Base-by-base conservation (phyloP, 768 basidiomycete species). In the Boletales sp. region DNA sequence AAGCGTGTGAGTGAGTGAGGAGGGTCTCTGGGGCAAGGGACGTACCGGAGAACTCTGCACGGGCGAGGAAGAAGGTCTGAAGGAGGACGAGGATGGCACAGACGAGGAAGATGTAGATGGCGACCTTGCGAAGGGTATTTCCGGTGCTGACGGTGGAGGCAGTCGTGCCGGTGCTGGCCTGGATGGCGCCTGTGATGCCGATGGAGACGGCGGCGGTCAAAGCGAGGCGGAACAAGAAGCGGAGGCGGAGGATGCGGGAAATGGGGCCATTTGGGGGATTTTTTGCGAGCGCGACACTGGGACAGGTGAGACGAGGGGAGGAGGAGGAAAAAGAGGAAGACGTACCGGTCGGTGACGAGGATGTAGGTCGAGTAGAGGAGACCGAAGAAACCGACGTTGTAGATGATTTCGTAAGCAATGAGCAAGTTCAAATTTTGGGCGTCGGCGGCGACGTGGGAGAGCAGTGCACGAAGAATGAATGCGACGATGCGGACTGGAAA, bases 321-420 rank as follows among this genome's bases (percentile, higher is more conserved):
- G 15, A 6, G 8, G 11, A 28, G 9, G n/a, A 12, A 15, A 12
- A 1, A 0, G 8, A 1, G 3, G 25, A 12, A 30, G 13, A 55
- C 68, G n/a, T 40, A 72, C 69, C 66, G 61, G 17, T 62, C 61
- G 2, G 56, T 44, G 47, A 64, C 56, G 33, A 72, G 64, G 40
- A 53, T 57, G 21, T 67, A 69, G 3, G 62, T 60, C 0, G 66
- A 71, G 55, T 61, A 63, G 40, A 63, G 46, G 1, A 64, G 11
- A 41, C 62, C 55, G 31, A 68, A 72, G 63, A 72, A 70, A 28
- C 68, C 69, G 1, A 56, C 58, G 53, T 64, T 69, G 57, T 71
- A 71, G 15, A 72, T 36, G 48, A 71, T 59, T 48, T 59, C 49
- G 17, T 65, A 63, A 14, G 70, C 62, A 28, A 70, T 45, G 19